A percentile compares a stretch with the other conserved stretches of the same genome.
Conservation (phyloP, 768 basidiomycete species). For the Lactifluus echinatus region DNA sequence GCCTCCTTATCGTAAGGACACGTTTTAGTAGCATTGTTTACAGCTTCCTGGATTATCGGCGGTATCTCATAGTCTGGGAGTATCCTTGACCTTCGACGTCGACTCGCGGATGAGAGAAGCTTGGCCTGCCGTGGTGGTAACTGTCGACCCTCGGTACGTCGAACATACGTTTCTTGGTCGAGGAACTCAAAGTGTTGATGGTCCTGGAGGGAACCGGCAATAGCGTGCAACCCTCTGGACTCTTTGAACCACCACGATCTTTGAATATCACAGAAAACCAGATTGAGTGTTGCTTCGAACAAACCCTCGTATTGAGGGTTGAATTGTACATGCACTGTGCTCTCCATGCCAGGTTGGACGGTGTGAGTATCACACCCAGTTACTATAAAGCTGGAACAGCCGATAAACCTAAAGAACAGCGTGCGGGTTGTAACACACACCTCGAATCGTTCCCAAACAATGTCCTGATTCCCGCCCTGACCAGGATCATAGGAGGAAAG, state of each 20-base stretch:
- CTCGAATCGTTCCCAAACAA: not conserved
- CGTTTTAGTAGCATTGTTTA: not conserved
- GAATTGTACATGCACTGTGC: not conserved
- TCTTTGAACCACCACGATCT: not conserved
- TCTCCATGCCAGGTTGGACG: slow-evolving; percentile 1
- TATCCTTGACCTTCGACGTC: not conserved
- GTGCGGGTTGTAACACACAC: not conserved
- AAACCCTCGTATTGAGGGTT: slow-evolving; percentile 7
- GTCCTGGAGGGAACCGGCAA: slow-evolving; percentile 8
- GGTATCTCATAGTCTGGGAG: slow-evolving; percentile 7
- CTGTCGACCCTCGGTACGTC: not conserved
- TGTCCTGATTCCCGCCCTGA: slow-evolving; percentile 1
- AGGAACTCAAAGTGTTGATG: not conserved
- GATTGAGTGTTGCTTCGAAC: slow-evolving; percentile 6
- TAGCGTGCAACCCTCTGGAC: not conserved
- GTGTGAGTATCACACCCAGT: not conserved
- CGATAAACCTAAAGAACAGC: not conserved
- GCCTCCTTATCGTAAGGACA: not conserved
- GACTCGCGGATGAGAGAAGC: not conserved
- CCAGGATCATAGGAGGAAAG: slow-evolving; percentile 11
- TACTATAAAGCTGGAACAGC: not conserved
- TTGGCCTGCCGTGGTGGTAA: not conserved
- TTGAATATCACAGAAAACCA: slow-evolving; percentile 4
- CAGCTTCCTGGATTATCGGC: not conserved
- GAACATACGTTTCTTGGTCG: not conserved